Base-by-base conservation (phyloP, 176 grass and related monocot genomes). In the Thinopyrum elongatum region DNA sequence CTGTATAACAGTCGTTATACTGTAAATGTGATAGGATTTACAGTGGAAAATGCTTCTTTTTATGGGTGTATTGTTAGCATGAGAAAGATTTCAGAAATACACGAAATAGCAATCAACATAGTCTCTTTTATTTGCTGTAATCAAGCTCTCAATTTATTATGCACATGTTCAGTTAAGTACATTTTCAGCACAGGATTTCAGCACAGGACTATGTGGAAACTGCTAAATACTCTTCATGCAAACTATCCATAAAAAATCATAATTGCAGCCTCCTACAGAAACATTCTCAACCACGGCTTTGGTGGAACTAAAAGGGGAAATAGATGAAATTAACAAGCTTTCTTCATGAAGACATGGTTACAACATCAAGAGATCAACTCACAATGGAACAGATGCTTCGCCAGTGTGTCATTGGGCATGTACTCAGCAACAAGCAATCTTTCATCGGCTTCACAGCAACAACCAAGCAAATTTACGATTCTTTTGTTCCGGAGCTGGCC, bases 321-420 rank as follows among this genome's bases (percentile, higher is more conserved):
- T 15, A 33, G 11, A 80, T 80, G 23, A 65, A 80, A 63, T 19
- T 49, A 35, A 49, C 41, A 35, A 78, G 21, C 16, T 79, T 80
- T 63, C 34, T 35, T 70, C 65, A 82, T 4, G 19, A n/a, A 7
- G 6, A 53, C 14, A 70, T 71, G 35, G 29, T 2, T 19, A 71
- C 13, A 58, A 27, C 29, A 68, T 42, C 70, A 80, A 65, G 49
- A 64, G 30, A 58, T 78, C 2, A 81, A 80, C 33, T 53, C 83
- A 93, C 87, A 93, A 41, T 93, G 87, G 76, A 93, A 90, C 28
- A 92, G 84, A 82, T 92, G 91, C 66, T 89, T 92, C 42, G 91
- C 87, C 38, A 92, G 84, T 46, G 91, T 92, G 82, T 92, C 87
- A 22, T 92, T 84, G 29, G 90, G 84, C 90, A 92, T 92, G 87